A percentile compares a stretch with the other conserved stretches of the same genome.
These are phyloP conservation scores for Neospora caninum DNA, from an alignment of 169 alveolate species.

Conservation along the genomic window DNA sequence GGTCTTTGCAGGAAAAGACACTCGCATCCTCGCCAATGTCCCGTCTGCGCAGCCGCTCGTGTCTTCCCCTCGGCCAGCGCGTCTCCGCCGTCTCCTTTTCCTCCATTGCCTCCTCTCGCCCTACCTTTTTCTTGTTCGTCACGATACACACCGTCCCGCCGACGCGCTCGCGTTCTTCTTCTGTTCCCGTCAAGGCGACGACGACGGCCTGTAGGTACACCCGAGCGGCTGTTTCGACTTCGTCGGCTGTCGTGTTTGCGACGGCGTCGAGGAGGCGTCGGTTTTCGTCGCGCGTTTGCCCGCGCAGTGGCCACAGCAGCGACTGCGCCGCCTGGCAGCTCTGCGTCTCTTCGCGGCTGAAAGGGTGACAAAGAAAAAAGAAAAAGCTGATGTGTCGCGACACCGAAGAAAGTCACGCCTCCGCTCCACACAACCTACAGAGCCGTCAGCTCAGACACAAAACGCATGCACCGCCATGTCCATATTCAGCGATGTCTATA, in stretches of 20 bases:
- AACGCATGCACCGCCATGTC: too few relatives aligned
- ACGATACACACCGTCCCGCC: slow-evolving; percentile 12
- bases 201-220: neutral
- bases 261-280: neutral
- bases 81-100: neutral
- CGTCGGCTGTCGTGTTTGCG: neutral
- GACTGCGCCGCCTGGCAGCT: slow-evolving; percentile 32
- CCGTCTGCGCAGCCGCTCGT: too few relatives aligned
- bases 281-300: neutral
- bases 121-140: slow-evolving; percentile 18
- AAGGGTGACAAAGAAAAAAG: neutral
- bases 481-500: too few relatives aligned
- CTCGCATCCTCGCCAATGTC: too few relatives aligned
- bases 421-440: too few relatives aligned
- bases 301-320: slow-evolving; percentile 18
- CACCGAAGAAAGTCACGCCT: too few relatives aligned
- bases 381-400: too few relatives aligned
- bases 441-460: too few relatives aligned
- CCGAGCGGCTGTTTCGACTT: neutral
- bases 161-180: neutral
- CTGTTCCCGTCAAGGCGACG: neutral
- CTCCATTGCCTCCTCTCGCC: neutral
- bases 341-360: slow-evolving; percentile 29
- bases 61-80: neutral
- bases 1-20: too few relatives aligned